These are phyloP conservation scores for Penicillium capsulatum DNA, from an alignment of 2,329 filamentous ascomycete species.

Conservation along the genomic window DNA sequence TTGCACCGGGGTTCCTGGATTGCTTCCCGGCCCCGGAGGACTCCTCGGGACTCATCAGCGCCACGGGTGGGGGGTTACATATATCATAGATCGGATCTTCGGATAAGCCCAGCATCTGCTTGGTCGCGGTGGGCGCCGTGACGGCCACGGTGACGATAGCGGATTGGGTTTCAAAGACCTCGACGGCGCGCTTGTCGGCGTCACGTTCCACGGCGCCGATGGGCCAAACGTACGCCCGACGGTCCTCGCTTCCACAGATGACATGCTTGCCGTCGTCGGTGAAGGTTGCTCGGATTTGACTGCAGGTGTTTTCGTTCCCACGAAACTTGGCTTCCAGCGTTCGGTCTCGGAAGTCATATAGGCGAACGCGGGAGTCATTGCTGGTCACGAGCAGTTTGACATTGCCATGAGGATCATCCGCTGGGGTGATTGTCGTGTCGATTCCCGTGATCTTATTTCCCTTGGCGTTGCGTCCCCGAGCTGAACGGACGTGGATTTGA, in stretches of 20 bases:
- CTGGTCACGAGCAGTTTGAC: slow-evolving; percentile 85
- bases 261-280: slow-evolving; percentile 83
- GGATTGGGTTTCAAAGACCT: slow-evolving; percentile 86
- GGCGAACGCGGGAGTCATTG: slow-evolving; percentile 85
- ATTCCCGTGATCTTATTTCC: slow-evolving; percentile 98
- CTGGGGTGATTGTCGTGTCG: slow-evolving; percentile 63
- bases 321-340: slow-evolving; percentile 83
- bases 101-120: slow-evolving; percentile 71
- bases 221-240: slow-evolving; percentile 86
- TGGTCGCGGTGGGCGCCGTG: slow-evolving; percentile 74
- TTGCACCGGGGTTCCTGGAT: slow-evolving; percentile 30
- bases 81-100: slow-evolving; percentile 93
- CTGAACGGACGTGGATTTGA: slow-evolving; percentile 90
- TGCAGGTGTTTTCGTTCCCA: slow-evolving; percentile 83
- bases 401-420: slow-evolving; percentile 57
- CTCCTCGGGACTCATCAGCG: slow-evolving; percentile 70
- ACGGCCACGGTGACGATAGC: slow-evolving; percentile 85
- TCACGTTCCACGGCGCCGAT: slow-evolving; percentile 59
- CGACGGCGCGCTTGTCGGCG: slow-evolving; percentile 75
- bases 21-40: slow-evolving; percentile 50
- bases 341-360: slow-evolving; percentile 86
- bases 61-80: slow-evolving; percentile 90
- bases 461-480: slow-evolving; percentile 86
- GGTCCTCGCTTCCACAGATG: slow-evolving; percentile 89
- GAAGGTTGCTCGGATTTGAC: slow-evolving; percentile 84